phyloP scores from a whole-genome alignment of 2,329 filamentous ascomycete genomes.

The Calonectria multiphialidica region DNA sequence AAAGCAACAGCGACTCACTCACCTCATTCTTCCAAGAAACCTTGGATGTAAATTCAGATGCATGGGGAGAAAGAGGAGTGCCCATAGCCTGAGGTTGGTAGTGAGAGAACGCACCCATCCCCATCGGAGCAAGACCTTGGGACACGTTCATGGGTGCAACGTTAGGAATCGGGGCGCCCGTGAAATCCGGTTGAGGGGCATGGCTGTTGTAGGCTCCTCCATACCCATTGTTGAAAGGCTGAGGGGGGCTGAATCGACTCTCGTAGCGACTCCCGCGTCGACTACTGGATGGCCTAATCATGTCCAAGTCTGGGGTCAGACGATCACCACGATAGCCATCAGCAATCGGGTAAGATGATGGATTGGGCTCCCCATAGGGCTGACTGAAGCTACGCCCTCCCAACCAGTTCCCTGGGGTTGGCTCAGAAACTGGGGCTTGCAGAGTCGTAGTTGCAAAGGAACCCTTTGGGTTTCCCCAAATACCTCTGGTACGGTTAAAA shows the following conservation, averaged over 20 bases:
- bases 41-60: conserved; percentile 77
- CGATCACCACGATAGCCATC: conserved; percentile 61
- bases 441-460: conserved; percentile 49
- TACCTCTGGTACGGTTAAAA: conserved; percentile 66
- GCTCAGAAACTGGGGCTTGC: conserved; percentile 52
- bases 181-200: conserved; percentile 50
- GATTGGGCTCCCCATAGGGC: conserved; percentile 55
- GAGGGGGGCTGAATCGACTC: conserved; percentile 53
- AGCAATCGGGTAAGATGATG: conserved; percentile 47
- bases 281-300: conserved; percentile 55
- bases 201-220: conserved; percentile 52
- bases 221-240: conserved; percentile 50
- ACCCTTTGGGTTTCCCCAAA: conserved; percentile 66
- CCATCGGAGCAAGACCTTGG: conserved; percentile 53
- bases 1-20: conserved; percentile 36
- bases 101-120: conserved; percentile 57
- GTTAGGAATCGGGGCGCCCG: conserved; percentile 50
- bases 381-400: conserved; percentile 54
- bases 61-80: conserved; percentile 78
- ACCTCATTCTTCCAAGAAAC: conserved; percentile 69
- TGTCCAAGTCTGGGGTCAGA: conserved; percentile 62
- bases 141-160: conserved; percentile 46
- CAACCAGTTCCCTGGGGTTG: conserved; percentile 58
- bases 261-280: conserved; percentile 64
- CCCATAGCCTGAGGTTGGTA: conserved; percentile 71